These are phyloP conservation scores for Grammothele lineata DNA, from an alignment of 768 basidiomycete genomes.

Conservation along the genomic window DNA sequence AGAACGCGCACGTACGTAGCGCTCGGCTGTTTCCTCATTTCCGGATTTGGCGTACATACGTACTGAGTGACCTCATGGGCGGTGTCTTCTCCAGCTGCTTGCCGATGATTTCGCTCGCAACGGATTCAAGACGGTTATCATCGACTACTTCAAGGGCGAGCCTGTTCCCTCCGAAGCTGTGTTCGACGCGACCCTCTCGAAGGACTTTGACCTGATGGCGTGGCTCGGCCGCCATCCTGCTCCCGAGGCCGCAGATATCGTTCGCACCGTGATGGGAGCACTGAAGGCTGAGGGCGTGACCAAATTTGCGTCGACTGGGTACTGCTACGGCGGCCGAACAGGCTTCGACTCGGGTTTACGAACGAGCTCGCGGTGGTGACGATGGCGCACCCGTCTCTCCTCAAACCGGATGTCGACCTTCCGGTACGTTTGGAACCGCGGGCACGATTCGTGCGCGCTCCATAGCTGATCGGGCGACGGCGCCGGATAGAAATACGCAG, in stretches of 20 bases:
- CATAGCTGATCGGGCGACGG: too few species aligned
- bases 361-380: constrained; percentile 44
- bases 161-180: constrained; percentile 22
- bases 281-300: constrained; percentile 59
- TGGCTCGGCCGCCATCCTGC: constrained; percentile 35
- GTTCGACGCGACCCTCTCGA: neutral
- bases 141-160: constrained; percentile 37
- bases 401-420: constrained; percentile 50
- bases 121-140: constrained; percentile 33
- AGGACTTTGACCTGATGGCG: constrained; percentile 23
- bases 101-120: constrained; percentile 41
- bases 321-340: constrained; percentile 66
- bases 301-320: constrained; percentile 56
- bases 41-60: too few species aligned
- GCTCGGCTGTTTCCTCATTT: too few species aligned
- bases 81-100: constrained; percentile 33
- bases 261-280: constrained; percentile 54
- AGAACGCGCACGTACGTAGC: constrained; percentile 25
- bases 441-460: too few species aligned
- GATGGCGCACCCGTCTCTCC: constrained; percentile 59
- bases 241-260: constrained; percentile 25
- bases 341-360: constrained; percentile 60
- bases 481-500: constrained; percentile 40
- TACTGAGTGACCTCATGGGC: too few species aligned
- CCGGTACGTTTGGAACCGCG: too few species aligned